Evolutionary conservation across 83 land plant genomes (phyloP), one percentile per base, ranked within the genome.

Genomic region (Picea engelmannii): DNA sequence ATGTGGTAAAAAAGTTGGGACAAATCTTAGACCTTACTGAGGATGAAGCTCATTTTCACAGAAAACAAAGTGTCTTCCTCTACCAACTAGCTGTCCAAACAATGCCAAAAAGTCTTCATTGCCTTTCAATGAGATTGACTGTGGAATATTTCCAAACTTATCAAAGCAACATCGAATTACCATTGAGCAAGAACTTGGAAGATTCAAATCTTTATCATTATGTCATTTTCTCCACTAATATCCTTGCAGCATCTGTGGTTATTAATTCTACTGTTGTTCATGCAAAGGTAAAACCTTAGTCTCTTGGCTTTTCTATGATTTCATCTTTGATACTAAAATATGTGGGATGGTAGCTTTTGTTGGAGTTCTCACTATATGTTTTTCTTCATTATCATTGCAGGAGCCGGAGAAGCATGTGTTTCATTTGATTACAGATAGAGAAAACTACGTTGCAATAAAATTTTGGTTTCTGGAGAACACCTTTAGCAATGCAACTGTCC

Each of bases 61-160:
- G 83, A 89, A 90, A 87, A 63, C 94, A 94, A 80, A 89, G 91
- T 83, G 92, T 87, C 62, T 92, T 90, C 80, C 87, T 94, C 23
- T 88, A 84, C 81, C 92, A 92, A 71, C 90, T 94, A 67, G 92
- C 90, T 38, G 94, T 88, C 23, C 92, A 92, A 60, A 94, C 96
- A 60, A 88, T 92, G 84, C 95, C 93, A 4, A 94, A 92, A 83
- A 90, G 93, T 81, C 88, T 84, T 7, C 96, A 94, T 76, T 94
- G 96, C 70, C 81, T 94, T 18, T 89, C 90, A 27, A 88, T 94
- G 91, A 83, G 87, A 83, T 85, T 94, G 81, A 94, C 96, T 7
- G 87, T 92, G 11, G 95, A 94, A 85, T 89, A 89, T 82, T 92
- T 90, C 66, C 81, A 60, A 79, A 49, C 83, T 66, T 42, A 78